Percentiles rank a stretch among this genome's conserved stretches.
These are phyloP conservation scores for Alternaria hordeiaustralica DNA, from an alignment of 2,329 filamentous ascomycete species.

Conservation along the genomic window DNA sequence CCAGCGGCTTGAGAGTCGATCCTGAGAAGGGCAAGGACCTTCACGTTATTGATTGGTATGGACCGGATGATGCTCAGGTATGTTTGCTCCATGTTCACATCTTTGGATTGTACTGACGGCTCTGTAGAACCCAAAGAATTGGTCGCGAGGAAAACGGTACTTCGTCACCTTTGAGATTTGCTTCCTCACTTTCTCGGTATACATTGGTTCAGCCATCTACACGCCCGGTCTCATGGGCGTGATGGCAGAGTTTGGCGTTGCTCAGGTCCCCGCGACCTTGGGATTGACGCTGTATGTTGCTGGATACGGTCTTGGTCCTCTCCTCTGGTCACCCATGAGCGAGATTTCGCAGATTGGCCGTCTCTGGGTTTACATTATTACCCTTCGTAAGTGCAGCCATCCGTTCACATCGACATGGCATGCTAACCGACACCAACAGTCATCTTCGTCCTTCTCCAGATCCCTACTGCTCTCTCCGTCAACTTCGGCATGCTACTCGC, in stretches of 20 bases:
- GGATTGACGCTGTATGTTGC: conserved; percentile 49
- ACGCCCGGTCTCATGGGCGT: conserved; percentile 53
- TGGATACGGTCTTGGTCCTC: conserved; percentile 44
- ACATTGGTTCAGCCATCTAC: conserved; percentile 62
- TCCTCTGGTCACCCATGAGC: conserved; percentile 51
- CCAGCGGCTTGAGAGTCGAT: conserved; percentile 55
- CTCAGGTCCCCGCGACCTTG: conserved; percentile 53
- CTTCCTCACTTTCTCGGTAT: conserved; percentile 60
- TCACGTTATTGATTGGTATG: conserved; percentile 60
- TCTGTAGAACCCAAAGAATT: conserved; percentile 55
- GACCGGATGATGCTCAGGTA: conserved; percentile 53
- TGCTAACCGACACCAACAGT: conserved; percentile 21
- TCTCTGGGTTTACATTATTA: conserved; percentile 42
- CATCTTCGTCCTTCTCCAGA: conserved; percentile 57
- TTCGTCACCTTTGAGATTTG: conserved; percentile 57
- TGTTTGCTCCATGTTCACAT: background rate
- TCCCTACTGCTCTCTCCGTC: conserved; percentile 53
- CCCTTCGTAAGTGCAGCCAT: conserved; percentile 16
- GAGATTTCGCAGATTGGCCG: conserved; percentile 58
- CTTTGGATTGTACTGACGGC: background rate
- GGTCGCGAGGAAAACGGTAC: conserved; percentile 52
- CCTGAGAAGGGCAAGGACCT: conserved; percentile 60
- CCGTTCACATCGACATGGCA: accelerated
- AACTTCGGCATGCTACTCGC: conserved; percentile 60
- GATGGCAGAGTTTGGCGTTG: conserved; percentile 60